phyloP scores from a whole-genome alignment of 108 stramenopile species.

The Pseudonitzschia delicatissima region DNA sequence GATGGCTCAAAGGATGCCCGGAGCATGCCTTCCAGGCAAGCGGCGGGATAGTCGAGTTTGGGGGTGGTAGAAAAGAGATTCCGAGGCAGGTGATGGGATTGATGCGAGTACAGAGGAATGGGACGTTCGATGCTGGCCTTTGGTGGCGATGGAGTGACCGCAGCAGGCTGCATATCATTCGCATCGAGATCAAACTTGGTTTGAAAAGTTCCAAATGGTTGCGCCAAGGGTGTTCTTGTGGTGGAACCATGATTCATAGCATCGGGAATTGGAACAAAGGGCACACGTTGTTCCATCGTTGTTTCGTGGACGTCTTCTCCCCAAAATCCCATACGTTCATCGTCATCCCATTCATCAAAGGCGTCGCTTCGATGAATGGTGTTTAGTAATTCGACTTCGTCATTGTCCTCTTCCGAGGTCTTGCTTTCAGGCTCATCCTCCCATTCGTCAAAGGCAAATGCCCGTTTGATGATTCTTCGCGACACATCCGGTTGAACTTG shows the following conservation, averaged over 20 bases:
- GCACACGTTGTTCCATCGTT: not conserved
- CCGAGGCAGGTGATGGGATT: too few species aligned
- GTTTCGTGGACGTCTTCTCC: not conserved
- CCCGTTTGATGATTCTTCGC: not conserved
- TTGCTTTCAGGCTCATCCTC: too few species aligned
- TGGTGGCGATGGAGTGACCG: not conserved
- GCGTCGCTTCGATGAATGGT: constrained; percentile 5
- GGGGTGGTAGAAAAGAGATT: not conserved
- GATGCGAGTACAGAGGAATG: not conserved
- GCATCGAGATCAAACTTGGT: constrained; percentile 1
- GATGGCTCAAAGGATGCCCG: too few species aligned
- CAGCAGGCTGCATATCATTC: not conserved
- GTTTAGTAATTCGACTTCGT: not conserved
- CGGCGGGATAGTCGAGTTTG: not conserved
- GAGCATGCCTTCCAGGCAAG: not conserved
- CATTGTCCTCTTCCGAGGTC: too few species aligned
- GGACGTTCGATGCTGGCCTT: not conserved
- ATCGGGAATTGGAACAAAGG: not conserved
- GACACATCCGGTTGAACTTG: too few species aligned
- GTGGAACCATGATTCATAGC: too few species aligned
- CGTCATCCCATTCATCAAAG: constrained; percentile 14
- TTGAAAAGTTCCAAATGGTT: too few species aligned
- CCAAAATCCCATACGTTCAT: too few species aligned
- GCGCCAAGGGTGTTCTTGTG: too few species aligned
- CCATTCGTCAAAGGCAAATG: not conserved